Evolutionary conservation across 139 green algal species (phyloP).

Genomic region (Choricystis sp.): DNA sequence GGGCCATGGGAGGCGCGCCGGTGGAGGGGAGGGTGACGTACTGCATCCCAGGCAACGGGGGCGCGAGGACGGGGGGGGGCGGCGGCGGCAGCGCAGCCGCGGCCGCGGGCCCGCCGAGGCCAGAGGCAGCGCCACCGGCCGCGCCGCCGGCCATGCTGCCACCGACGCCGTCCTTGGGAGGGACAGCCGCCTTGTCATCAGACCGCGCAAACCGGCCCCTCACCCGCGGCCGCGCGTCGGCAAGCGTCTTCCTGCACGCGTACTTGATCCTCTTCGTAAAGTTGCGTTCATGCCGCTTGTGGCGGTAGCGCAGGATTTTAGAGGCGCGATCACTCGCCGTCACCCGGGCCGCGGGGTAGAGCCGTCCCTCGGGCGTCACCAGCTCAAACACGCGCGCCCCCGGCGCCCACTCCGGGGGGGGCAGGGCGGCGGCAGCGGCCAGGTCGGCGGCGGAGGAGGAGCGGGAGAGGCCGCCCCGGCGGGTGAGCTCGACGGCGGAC

Average conservation of each 20-base stretch:
- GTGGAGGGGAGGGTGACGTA: too few species aligned
- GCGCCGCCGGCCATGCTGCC: too few species aligned
- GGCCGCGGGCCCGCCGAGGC: too few species aligned
- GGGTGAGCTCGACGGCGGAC: neutral
- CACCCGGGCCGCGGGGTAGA: conserved; percentile 15
- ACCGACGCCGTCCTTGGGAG: conserved; percentile 11
- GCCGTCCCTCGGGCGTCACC: conserved; percentile 12
- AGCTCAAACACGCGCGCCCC: conserved; percentile 7
- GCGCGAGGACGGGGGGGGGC: too few species aligned
- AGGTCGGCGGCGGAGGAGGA: neutral
- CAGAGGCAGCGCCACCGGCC: too few species aligned
- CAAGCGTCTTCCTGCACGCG: conserved; percentile 64
- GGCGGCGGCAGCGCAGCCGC: too few species aligned
- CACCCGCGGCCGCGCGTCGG: conserved; percentile 51
- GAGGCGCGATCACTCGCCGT: conserved; percentile 44
- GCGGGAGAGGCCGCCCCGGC: neutral
- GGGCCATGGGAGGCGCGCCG: too few species aligned
- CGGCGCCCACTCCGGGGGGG: neutral
- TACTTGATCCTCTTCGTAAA: conserved; percentile 62
- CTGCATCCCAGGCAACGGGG: too few species aligned
- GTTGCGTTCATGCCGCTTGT: conserved; percentile 48
- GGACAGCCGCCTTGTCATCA: conserved; percentile 25
- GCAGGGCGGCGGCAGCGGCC: too few species aligned
- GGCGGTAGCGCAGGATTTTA: conserved; percentile 57
- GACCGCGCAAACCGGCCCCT: conserved; percentile 53